Percentiles rank a stretch among this genome's conserved stretches.
Evolutionary conservation across 2,329 filamentous ascomycete genomes (phyloP).

Genomic region (Aspergillus felis): DNA sequence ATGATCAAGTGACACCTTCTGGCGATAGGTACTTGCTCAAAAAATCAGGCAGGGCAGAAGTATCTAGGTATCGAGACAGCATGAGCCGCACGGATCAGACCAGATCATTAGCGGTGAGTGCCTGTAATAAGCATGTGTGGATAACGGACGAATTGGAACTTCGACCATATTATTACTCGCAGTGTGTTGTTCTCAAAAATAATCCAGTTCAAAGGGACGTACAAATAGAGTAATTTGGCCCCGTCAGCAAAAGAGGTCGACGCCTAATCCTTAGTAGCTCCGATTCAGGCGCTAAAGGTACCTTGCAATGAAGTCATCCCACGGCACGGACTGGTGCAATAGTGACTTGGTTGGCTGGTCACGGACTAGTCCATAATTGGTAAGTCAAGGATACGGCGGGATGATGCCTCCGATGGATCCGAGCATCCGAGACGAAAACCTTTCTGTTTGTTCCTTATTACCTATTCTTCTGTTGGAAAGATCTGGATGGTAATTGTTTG

Average conservation of each 20-base stretch:
- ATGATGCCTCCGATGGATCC: constrained; percentile 10
- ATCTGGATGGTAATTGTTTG: not conserved
- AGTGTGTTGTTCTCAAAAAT: not conserved
- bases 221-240: not conserved
- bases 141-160: not conserved
- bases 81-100: not conserved
- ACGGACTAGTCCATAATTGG: not conserved
- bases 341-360: constrained; percentile 11
- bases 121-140: not conserved
- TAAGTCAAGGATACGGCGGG: not conserved
- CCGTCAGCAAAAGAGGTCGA: not conserved
- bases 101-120: not conserved
- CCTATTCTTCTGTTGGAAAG: not conserved
- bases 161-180: no score
- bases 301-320: constrained; percentile 18
- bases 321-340: constrained; percentile 8
- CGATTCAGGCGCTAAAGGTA: constrained; percentile 14
- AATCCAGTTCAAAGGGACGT: not conserved
- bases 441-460: not conserved
- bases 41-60: not conserved
- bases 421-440: constrained; percentile 9
- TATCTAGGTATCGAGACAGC: not conserved
- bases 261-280: constrained; percentile 5
- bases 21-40: not conserved
- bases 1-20: not conserved